phyloP scores from a whole-genome alignment of 2,329 filamentous ascomycete genomes.

The Penicillium sp. region DNA sequence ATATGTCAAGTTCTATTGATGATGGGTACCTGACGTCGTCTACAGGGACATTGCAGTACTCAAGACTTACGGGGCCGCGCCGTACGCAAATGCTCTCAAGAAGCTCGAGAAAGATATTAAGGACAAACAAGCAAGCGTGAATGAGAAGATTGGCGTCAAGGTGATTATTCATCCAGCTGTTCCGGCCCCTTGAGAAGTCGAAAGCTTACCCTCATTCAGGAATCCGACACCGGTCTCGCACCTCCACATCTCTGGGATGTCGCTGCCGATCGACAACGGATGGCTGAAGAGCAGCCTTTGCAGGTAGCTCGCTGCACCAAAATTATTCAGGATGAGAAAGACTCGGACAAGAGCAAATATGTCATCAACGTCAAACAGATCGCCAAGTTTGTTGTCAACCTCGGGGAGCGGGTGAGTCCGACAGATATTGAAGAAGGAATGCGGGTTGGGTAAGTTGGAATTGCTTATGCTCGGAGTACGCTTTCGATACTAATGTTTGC shows the following conservation, averaged over 20 bases:
- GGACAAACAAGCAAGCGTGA: slow-evolving; percentile 94
- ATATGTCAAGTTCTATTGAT: slow-evolving; percentile 1
- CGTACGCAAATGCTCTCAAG: slow-evolving; percentile 88
- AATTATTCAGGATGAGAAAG: slow-evolving; percentile 95
- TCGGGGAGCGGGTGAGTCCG: slow-evolving; percentile 91
- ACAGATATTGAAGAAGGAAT: slow-evolving; percentile 99
- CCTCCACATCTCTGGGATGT: slow-evolving; percentile 99
- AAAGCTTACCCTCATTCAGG: slow-evolving; percentile 48
- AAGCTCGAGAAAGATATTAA: slow-evolving; percentile 99
- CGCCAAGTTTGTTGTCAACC: slow-evolving; percentile 96
- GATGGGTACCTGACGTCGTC: slow-evolving; percentile 29
- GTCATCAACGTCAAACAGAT: slow-evolving; percentile 99
- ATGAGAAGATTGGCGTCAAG: slow-evolving; percentile 84
- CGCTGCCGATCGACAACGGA: slow-evolving; percentile 93
- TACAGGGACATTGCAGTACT: slow-evolving; percentile 94
- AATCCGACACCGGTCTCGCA: slow-evolving; percentile 96
- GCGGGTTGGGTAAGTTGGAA: slow-evolving; percentile 67
- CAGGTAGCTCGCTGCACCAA: slow-evolving; percentile 98
- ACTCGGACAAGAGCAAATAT: slow-evolving; percentile 98
- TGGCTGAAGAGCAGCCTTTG: slow-evolving; percentile 95
- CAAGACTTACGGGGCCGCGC: slow-evolving; percentile 96
- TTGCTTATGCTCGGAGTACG: background rate
- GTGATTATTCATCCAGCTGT: slow-evolving; percentile 22
- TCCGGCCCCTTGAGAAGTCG: slow-evolving; percentile 9
- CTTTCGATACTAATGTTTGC: slow-evolving; percentile 7